These are phyloP conservation scores for Xylariaceae sp. DNA, from an alignment of 2,329 filamentous ascomycete genomes.

Conservation along the genomic window DNA sequence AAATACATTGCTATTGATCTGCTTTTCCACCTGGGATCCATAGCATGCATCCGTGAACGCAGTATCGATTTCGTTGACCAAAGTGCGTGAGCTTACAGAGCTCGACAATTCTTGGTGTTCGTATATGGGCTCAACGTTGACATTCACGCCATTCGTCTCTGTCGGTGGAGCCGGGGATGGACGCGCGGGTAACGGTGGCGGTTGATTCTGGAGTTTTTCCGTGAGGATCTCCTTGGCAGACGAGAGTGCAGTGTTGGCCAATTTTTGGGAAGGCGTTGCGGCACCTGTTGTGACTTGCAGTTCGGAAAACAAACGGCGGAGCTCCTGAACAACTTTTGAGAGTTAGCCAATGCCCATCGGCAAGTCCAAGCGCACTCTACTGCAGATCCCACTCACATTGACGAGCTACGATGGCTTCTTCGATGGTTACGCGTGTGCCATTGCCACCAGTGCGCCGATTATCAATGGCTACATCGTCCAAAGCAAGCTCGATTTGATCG, in stretches of 20 bases:
- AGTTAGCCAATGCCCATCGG: constrained; percentile 13
- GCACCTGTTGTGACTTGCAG: constrained; percentile 59
- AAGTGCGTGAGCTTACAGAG: constrained; percentile 46
- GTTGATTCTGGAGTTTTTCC: constrained; percentile 23
- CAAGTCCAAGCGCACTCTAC: not conserved
- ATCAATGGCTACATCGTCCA: constrained; percentile 57
- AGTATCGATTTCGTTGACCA: constrained; percentile 42
- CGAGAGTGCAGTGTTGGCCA: constrained; percentile 75
- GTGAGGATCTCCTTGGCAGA: constrained; percentile 37
- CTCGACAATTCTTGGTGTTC: constrained; percentile 40
- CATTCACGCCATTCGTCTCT: constrained; percentile 34
- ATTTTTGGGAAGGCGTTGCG: constrained; percentile 66
- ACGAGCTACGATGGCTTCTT: constrained; percentile 60
- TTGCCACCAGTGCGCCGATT: constrained; percentile 69
- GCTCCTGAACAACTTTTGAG: constrained; percentile 62
- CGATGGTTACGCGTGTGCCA: constrained; percentile 44
- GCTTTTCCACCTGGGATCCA: constrained; percentile 8
- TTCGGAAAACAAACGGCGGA: constrained; percentile 63
- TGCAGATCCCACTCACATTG: constrained; percentile 57
- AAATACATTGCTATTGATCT: not conserved
- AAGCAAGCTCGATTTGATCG: constrained; percentile 62
- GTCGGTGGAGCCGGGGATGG: constrained; percentile 39
- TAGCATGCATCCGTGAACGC: constrained; percentile 28
- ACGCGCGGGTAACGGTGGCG: constrained; percentile 47
- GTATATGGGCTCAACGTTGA: constrained; percentile 29